Evolutionary conservation across 164 flowering plant genomes (phyloP).

Genomic region (Magnolia kwangsiensis): DNA sequence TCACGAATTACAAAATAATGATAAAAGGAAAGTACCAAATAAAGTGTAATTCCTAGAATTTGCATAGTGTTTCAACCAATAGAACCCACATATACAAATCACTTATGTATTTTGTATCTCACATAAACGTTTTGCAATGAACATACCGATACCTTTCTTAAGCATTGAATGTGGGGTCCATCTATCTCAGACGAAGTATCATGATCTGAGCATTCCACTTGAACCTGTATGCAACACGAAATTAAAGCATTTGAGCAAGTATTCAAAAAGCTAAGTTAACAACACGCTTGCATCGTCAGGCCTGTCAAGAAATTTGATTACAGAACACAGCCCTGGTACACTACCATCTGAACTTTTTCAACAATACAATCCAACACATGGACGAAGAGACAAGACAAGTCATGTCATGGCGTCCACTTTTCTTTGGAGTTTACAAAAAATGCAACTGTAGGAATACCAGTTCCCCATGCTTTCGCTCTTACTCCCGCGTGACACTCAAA

Average conservation of each 20-base stretch:
- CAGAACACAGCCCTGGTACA: background rate
- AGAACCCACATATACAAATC: background rate
- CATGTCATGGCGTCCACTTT: no score
- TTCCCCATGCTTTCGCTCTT: no score
- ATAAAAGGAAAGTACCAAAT: background rate
- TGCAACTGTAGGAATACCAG: no score
- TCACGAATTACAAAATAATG: background rate
- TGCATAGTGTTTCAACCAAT: background rate
- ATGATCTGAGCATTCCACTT: conserved; percentile 35
- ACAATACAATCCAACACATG: no score
- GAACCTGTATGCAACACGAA: conserved; percentile 40
- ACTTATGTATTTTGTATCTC: no score
- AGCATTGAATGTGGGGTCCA: conserved; percentile 17
- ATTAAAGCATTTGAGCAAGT: background rate
- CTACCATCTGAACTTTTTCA: no score
- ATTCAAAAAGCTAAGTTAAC: background rate
- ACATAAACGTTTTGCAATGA: background rate
- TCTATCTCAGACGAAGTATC: conserved; percentile 13
- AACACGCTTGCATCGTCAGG: background rate
- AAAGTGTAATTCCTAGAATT: background rate
- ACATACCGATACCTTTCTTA: conserved; percentile 52
- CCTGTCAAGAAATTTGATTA: background rate
- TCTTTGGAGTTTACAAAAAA: no score
- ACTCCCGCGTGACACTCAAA: no score
- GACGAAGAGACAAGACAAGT: no score